These are phyloP conservation scores for Backusella tarrabulga DNA, from an alignment of 192 early-diverging fungal species.

Conservation along the genomic window DNA sequence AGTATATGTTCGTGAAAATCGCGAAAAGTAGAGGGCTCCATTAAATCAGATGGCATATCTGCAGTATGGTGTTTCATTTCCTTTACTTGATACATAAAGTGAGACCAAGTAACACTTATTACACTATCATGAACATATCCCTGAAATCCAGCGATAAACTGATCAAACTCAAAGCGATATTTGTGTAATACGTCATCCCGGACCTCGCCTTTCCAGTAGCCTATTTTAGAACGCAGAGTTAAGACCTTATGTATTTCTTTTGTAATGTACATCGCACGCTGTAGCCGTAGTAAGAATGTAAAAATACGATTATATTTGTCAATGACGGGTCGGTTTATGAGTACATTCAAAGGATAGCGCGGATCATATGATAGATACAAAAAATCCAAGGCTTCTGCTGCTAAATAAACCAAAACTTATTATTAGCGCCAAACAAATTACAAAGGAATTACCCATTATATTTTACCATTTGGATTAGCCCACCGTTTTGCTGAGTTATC, in stretches of 20 bases:
- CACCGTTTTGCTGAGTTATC: constrained; percentile 4
- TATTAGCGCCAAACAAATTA: neutral
- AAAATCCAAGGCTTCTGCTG: constrained; percentile 50
- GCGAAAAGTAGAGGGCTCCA: constrained; percentile 40
- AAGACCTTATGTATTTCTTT: constrained; percentile 37
- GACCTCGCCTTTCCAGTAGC: neutral
- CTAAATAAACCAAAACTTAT: neutral
- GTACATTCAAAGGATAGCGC: constrained; percentile 41
- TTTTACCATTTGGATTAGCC: constrained; percentile 43
- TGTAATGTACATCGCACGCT: constrained; percentile 33
- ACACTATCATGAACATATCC: constrained; percentile 44
- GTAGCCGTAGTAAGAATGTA: constrained; percentile 44
- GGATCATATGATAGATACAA: constrained; percentile 47
- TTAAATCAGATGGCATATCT: constrained; percentile 16
- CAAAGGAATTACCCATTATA: neutral
- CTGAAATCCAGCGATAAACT: constrained; percentile 47
- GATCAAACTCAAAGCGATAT: constrained; percentile 47
- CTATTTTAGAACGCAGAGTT: constrained; percentile 21
- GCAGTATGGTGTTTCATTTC: neutral
- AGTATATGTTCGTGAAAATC: constrained; percentile 46
- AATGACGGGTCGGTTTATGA: constrained; percentile 38
- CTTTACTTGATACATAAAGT: constrained; percentile 41
- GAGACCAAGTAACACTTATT: constrained; percentile 41
- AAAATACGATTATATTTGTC: constrained; percentile 51
- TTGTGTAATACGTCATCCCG: constrained; percentile 26